Evolutionary conservation across 768 basidiomycete species (phyloP).

Genomic region (Xerocomellus chrysenteron): DNA sequence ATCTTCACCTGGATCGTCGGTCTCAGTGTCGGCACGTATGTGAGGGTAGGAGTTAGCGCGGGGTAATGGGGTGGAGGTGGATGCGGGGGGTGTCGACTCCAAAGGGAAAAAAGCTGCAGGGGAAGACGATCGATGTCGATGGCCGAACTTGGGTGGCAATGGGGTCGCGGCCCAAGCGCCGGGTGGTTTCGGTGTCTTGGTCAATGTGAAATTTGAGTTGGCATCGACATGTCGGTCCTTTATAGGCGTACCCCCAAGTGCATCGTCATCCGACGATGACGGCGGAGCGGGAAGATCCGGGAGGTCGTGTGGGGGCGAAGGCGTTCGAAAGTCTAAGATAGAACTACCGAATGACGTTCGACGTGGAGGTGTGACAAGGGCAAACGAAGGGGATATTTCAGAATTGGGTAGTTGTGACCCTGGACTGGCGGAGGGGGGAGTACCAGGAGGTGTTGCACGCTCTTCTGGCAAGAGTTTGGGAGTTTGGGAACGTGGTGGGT

Average conservation of each 20-base stretch:
- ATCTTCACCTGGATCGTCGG: conserved; percentile 20
- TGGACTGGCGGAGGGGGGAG: conserved; percentile 17
- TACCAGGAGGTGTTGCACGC: conserved; percentile 26
- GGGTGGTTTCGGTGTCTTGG: conserved; percentile 47
- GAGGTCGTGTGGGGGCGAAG: conserved; percentile 59
- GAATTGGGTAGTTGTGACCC: neutral
- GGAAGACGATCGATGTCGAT: conserved; percentile 17
- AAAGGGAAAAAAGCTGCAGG: conserved; percentile 17
- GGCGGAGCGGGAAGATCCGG: conserved; percentile 70
- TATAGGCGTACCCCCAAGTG: conserved; percentile 24
- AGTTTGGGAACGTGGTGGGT: conserved; percentile 15
- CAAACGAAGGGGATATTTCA: conserved; percentile 17
- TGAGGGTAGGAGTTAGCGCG: conserved; percentile 13
- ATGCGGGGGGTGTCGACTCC: conserved; percentile 28
- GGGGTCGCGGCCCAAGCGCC: conserved; percentile 47
- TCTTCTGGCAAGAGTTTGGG: neutral
- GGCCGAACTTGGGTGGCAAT: conserved; percentile 21
- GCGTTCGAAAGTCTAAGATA: conserved; percentile 55
- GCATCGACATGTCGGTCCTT: conserved; percentile 16
- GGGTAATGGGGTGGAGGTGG: conserved; percentile 27
- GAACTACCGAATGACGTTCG: conserved; percentile 40
- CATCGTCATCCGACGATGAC: conserved; percentile 52
- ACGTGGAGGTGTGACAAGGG: conserved; percentile 49
- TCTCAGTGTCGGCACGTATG: conserved; percentile 16
- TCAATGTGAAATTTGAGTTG: conserved; percentile 30